Evolutionary conservation across 306 rosid genomes (phyloP).

Genomic region (Vicia sativa): DNA sequence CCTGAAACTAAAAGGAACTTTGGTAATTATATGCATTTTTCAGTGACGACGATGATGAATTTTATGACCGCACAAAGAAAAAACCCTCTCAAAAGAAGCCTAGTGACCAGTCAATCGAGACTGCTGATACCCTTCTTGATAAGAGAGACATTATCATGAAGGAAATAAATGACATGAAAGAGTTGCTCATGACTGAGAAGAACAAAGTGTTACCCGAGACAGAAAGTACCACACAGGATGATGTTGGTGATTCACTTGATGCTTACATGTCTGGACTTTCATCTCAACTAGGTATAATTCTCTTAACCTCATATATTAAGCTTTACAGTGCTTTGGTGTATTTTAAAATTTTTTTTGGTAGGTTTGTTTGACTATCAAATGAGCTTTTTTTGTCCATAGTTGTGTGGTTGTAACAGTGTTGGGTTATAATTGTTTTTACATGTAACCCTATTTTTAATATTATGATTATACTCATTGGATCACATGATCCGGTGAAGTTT

Average conservation of each 20-base stretch:
- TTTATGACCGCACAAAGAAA: conserved; percentile 88
- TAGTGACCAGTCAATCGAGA: conserved; percentile 78
- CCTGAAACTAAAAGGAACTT: conserved; percentile 21
- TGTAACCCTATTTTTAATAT: background rate
- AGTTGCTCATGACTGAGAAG: conserved; percentile 63
- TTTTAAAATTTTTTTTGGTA: conserved; percentile 20
- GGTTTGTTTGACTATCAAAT: conserved; percentile 10
- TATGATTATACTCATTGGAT: background rate
- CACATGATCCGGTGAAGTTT: background rate
- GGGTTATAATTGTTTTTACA: background rate
- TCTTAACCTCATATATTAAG: conserved; percentile 19
- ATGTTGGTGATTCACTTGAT: conserved; percentile 76
- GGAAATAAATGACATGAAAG: conserved; percentile 69
- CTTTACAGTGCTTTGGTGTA: conserved; percentile 11
- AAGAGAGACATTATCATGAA: conserved; percentile 74
- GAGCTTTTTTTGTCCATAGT: conserved; percentile 14
- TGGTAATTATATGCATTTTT: conserved; percentile 38
- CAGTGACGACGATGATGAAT: conserved; percentile 91
- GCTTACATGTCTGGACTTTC: conserved; percentile 95
- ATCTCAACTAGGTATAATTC: conserved; percentile 78
- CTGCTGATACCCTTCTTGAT: conserved; percentile 86
- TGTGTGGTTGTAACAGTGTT: conserved; percentile 19
- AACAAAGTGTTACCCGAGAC: conserved; percentile 46
- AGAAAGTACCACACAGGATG: conserved; percentile 46
- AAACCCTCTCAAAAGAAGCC: conserved; percentile 57